phyloP scores from a whole-genome alignment of 176 grass and related monocot genomes.

The Tillandsia leiboldiana region DNA sequence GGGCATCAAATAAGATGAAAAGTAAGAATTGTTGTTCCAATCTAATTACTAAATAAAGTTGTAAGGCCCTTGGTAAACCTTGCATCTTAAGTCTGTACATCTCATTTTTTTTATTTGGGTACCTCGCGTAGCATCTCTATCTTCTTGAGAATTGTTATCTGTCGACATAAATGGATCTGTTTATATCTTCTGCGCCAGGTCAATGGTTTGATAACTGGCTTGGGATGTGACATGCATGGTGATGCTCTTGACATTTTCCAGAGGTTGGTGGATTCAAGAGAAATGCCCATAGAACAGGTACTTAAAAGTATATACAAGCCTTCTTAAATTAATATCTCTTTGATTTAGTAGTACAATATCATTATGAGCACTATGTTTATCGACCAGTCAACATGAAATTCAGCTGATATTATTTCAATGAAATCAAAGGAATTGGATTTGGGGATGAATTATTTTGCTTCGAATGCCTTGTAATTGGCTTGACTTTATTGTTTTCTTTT shows the following conservation, averaged over 20 bases:
- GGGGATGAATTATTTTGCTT: no score
- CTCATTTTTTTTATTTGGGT: no score
- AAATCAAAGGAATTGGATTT: no score
- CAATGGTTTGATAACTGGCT: constrained; percentile 50
- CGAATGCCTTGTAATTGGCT: no score
- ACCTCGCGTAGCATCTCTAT: not conserved
- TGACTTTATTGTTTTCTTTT: no score
- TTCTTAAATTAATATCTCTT: not conserved
- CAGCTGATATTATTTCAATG: no score
- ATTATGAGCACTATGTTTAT: not conserved
- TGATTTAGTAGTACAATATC: not conserved
- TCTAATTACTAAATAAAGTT: no score
- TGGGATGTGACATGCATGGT: constrained; percentile 44
- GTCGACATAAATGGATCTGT: not conserved
- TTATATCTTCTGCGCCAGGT: constrained; percentile 40
- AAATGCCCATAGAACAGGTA: constrained; percentile 31
- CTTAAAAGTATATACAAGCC: not conserved
- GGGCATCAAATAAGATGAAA: no score
- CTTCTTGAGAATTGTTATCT: not conserved
- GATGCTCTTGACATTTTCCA: constrained; percentile 62
- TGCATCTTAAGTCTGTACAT: no score
- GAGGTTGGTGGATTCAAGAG: constrained; percentile 40
- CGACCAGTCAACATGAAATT: no score
- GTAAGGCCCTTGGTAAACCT: no score
- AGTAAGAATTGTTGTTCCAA: no score